Conservation (phyloP, 2,329 filamentous ascomycete genomes). For the Raffaelea albimanens region DNA sequence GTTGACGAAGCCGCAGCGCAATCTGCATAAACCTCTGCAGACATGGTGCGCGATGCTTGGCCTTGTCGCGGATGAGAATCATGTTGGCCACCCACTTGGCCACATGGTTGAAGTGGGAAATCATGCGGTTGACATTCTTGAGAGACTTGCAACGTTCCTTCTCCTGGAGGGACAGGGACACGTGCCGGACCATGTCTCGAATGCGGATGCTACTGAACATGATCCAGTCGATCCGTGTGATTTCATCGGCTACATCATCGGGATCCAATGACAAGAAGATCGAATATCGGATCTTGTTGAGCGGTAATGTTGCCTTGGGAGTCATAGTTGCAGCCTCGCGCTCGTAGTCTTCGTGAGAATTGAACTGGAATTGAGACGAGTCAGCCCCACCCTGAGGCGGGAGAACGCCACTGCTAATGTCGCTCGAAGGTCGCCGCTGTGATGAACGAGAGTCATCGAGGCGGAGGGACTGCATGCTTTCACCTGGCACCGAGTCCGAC, state of each 20-base stretch:
- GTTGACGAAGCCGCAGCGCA: slow-evolving; percentile 71
- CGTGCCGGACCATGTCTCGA: slow-evolving; percentile 85
- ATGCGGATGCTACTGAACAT: slow-evolving; percentile 95
- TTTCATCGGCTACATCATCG: slow-evolving; percentile 78
- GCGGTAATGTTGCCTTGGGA: slow-evolving; percentile 56
- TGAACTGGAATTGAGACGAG: slow-evolving; percentile 43
- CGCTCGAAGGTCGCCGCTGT: slow-evolving; percentile 32
- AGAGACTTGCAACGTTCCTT: slow-evolving; percentile 69
- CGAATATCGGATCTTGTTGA: slow-evolving; percentile 83
- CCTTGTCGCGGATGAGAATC: slow-evolving; percentile 84
- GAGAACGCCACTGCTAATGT: slow-evolving; percentile 3
- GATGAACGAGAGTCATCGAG: slow-evolving; percentile 34
- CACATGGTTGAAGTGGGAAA: slow-evolving; percentile 81
- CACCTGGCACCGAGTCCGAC: slow-evolving; percentile 19
- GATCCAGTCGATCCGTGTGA: slow-evolving; percentile 95
- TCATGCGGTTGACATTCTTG: slow-evolving; percentile 88
- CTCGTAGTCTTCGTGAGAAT: slow-evolving; percentile 70
- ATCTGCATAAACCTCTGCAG: slow-evolving; percentile 94
- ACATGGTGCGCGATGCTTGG: slow-evolving; percentile 85
- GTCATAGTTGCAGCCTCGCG: slow-evolving; percentile 64
- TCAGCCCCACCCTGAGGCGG: background rate
- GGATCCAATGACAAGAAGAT: slow-evolving; percentile 80
- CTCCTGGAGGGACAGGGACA: slow-evolving; percentile 62
- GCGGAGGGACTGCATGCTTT: slow-evolving; percentile 37
- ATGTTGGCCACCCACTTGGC: slow-evolving; percentile 76